Conservation (phyloP, 1,284 basidiomycete genomes). For the Neonothopanus nambi region DNA sequence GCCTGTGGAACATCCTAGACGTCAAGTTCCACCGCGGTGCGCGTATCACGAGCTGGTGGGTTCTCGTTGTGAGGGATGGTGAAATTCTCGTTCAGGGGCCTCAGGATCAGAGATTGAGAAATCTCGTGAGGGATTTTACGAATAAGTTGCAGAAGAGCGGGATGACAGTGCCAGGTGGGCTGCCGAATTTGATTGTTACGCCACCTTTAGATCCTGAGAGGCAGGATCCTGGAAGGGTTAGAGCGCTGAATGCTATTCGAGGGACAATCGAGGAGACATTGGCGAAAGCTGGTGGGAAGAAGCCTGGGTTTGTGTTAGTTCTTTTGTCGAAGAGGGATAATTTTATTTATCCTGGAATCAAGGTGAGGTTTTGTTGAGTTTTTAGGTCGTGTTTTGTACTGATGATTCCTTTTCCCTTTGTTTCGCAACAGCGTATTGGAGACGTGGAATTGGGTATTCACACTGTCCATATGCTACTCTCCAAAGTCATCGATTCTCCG, state of each 20-base stretch:
- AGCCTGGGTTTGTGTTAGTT: slow-evolving; percentile 61
- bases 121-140: slow-evolving; percentile 50
- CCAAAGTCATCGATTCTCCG: slow-evolving; percentile 48
- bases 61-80: slow-evolving; percentile 57
- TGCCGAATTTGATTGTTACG: slow-evolving; percentile 40
- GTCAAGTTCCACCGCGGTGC: slow-evolving; percentile 62
- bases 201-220: slow-evolving; percentile 28
- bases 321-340: slow-evolving; percentile 64
- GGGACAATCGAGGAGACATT: slow-evolving; percentile 36
- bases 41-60: slow-evolving; percentile 54
- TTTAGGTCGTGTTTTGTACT: not conserved
- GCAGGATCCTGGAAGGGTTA: slow-evolving; percentile 41
- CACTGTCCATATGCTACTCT: slow-evolving; percentile 63
- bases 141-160: slow-evolving; percentile 56
- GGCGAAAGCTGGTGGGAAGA: slow-evolving; percentile 26
- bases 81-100: slow-evolving; percentile 35
- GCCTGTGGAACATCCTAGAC: slow-evolving; percentile 71
- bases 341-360: slow-evolving; percentile 73
- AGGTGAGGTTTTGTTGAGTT: slow-evolving; percentile 36
- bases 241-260: slow-evolving; percentile 42
- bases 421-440: slow-evolving; percentile 53
- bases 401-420: not conserved
- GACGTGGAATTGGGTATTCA: slow-evolving; percentile 70
- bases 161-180: slow-evolving; percentile 39
- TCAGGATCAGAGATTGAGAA: slow-evolving; percentile 38